Evolutionary conservation across 2,329 filamentous ascomycete genomes (phyloP).

Genomic region (Apiospora rasikravindrae): DNA sequence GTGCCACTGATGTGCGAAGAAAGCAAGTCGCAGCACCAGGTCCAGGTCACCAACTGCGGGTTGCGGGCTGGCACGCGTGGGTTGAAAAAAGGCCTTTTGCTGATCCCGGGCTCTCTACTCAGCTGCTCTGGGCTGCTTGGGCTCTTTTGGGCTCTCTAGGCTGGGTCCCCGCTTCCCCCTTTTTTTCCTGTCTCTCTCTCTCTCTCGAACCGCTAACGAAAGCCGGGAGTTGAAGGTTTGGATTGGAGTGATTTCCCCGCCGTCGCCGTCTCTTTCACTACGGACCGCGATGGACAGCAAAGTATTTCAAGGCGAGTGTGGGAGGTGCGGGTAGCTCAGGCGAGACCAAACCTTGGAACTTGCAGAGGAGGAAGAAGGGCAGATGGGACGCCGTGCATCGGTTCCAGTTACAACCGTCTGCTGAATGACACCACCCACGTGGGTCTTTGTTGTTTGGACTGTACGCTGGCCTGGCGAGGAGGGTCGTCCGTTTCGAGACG

Average conservation of each 20-base stretch:
- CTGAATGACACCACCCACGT: not conserved
- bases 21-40: not conserved
- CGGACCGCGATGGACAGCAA: not conserved
- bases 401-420: not conserved
- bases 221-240: not conserved
- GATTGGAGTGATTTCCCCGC: slow-evolving; percentile 6
- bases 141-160: not conserved
- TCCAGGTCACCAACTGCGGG: not conserved
- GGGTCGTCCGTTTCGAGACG: not conserved
- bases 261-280: not conserved
- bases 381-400: not conserved
- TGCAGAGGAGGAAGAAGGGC: not conserved
- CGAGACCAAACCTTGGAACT: not conserved
- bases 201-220: not conserved
- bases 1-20: slow-evolving; percentile 1
- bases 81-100: not conserved
- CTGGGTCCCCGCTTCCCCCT: slow-evolving; percentile 6
- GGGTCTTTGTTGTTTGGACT: slow-evolving; percentile 11
- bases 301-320: not conserved
- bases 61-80: too few relatives aligned
- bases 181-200: too few relatives aligned
- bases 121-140: too few relatives aligned
- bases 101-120: not conserved
- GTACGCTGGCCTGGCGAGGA: not conserved
- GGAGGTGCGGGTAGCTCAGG: not conserved